A percentile compares a stretch with the other conserved stretches of the same genome.
phyloP scores from a whole-genome alignment of 768 basidiomycete genomes.

The Tubosaeta sp. region DNA sequence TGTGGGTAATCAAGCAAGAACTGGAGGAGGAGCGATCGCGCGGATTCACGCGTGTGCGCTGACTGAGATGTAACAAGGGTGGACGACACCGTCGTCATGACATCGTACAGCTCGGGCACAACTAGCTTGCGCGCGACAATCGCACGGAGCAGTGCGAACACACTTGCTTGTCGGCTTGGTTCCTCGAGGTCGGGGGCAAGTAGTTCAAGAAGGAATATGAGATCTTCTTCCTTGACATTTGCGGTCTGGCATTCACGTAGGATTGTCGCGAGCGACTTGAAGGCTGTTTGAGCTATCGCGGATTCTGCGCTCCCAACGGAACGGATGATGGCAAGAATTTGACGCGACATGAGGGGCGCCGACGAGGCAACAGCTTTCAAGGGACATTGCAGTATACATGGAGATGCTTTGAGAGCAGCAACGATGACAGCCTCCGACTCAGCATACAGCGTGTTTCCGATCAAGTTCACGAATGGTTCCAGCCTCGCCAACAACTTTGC shows the following conservation, averaged over 20 bases:
- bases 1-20: conserved; percentile 98
- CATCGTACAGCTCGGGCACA: conserved; percentile 93
- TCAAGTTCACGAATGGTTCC: conserved; percentile 78
- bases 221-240: conserved; percentile 84
- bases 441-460: conserved; percentile 92
- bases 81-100: conserved; percentile 90
- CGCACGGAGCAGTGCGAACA: conserved; percentile 85
- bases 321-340: conserved; percentile 79
- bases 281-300: conserved; percentile 82
- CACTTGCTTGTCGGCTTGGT: conserved; percentile 73
- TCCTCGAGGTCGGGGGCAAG: conserved; percentile 90
- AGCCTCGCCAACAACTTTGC: conserved; percentile 70
- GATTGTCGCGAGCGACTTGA: conserved; percentile 81
- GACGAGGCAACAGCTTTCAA: conserved; percentile 70
- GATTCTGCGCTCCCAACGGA: conserved; percentile 84
- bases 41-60: conserved; percentile 84
- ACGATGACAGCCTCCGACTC: conserved; percentile 68
- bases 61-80: conserved; percentile 95
- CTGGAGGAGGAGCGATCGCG: conserved; percentile 82
- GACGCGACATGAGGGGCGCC: conserved; percentile 76
- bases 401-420: conserved; percentile 73
- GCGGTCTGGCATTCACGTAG: conserved; percentile 85
- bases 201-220: conserved; percentile 82
- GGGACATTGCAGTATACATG: conserved; percentile 81
- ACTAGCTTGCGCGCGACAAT: conserved; percentile 90